These are phyloP conservation scores for Neurospora tetrasperma DNA, from an alignment of 495 filamentous ascomycete species.

Conservation along the genomic window DNA sequence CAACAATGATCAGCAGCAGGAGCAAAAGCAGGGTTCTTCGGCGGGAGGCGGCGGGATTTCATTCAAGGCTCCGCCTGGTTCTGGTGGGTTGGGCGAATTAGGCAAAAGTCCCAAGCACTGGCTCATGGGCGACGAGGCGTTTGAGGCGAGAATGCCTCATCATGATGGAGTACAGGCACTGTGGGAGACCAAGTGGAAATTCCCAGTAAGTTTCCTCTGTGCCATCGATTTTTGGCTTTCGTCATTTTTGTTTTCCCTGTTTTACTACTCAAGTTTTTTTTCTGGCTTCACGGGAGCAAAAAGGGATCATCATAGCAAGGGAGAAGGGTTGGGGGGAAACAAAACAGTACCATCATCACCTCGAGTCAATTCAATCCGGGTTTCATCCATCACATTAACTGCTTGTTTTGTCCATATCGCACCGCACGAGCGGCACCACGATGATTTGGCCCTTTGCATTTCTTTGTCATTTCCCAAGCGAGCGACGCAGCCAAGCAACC, in stretches of 20 bases:
- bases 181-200: slow-evolving; percentile 77
- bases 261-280: not conserved
- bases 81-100: not conserved
- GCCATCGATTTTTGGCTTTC: not conserved
- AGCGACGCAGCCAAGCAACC: not conserved
- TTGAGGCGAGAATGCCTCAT: slow-evolving; percentile 43
- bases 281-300: not conserved
- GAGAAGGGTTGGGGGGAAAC: not conserved
- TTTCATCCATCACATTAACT: not conserved
- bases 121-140: slow-evolving; percentile 31
- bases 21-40: not conserved
- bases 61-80: not conserved
- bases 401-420: not conserved
- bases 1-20: not conserved
- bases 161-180: slow-evolving; percentile 62
- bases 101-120: slow-evolving; percentile 12
- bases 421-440: not conserved
- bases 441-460: not conserved
- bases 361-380: not conserved
- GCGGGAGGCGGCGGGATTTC: not conserved
- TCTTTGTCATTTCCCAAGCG: not conserved
- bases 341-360: not conserved
- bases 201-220: slow-evolving; percentile 38
- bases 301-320: not conserved
- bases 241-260: not conserved